Conservation (phyloP, 2,329 filamentous ascomycete genomes). For the Diaporthe destruens region DNA sequence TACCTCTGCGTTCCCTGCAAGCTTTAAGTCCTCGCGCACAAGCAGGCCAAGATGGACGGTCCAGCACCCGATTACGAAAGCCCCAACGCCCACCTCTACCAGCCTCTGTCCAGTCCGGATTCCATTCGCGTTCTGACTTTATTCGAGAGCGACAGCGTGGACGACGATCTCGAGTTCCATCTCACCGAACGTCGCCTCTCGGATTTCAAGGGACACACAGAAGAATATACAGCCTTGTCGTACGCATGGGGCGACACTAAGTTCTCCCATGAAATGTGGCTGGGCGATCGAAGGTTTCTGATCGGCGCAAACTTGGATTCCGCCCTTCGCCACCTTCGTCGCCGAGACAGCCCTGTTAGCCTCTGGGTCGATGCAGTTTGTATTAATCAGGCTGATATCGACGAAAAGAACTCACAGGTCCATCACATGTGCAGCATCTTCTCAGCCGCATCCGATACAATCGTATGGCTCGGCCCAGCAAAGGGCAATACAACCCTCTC, state of each 20-base stretch:
- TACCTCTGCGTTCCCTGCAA: neutral
- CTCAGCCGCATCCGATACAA: conserved; percentile 13
- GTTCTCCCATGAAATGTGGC: conserved; percentile 4
- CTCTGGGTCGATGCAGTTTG: conserved; percentile 32
- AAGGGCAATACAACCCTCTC: conserved; percentile 1
- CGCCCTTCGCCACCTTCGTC: conserved; percentile 23
- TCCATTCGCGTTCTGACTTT: conserved; percentile 4
- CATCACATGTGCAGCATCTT: conserved; percentile 21
- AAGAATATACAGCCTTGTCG: neutral
- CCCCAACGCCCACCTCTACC: neutral
- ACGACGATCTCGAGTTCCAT: conserved; percentile 1
- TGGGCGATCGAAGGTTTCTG: neutral
- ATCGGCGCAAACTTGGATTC: conserved; percentile 17
- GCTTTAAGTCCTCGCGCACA: neutral
- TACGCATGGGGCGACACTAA: neutral
- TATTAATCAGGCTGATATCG: neutral
- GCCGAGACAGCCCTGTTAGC: neutral
- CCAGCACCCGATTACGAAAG: neutral
- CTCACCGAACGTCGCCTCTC: neutral
- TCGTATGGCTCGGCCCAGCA: conserved; percentile 7
- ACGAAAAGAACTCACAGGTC: conserved; percentile 7
- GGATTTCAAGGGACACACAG: accelerated
- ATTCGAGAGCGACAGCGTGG: neutral
- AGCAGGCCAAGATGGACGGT: neutral
- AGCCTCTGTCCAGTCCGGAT: neutral